Evolutionary conservation across 306 rosid species (phyloP), one percentile per base, ranked within the genome.

Genomic region (Morella rubra): DNA sequence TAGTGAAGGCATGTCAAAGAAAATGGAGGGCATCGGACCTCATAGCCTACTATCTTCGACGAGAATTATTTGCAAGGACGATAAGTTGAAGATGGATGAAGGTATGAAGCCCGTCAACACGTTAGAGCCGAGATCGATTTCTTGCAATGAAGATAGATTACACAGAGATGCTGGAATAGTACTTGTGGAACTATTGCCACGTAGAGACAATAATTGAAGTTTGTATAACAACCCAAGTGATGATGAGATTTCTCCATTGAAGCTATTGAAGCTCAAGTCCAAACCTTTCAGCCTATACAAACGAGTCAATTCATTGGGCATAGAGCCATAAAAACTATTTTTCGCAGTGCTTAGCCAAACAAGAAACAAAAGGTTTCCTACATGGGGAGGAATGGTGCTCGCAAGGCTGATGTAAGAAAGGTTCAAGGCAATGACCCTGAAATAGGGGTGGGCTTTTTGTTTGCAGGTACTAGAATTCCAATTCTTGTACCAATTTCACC

Each of bases 1-100:
- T 58, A 75, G 7, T 60, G 77, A 71, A 6, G 84, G 71, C 75
- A 70, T 54, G 61, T 75, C 76, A 73, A 74, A 80, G 12, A 80
- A 5, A 22, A 5, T 0, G 1, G 2, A 20, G 80, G 84, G n/a
- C 70, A 75, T 73, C 37, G 45, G 27, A 8, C 76, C 80, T 41
- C 44, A 16, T 37, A 80, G 42, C 5, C 5, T 44, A 4, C 8
- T 44, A 44, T 44, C 7, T 4, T 4, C 8, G 47, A 44, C 0
- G 8, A 5, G 1, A 44, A 44, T 44, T 44, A 1, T 9, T 44
- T 5, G 7, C 47, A 44, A 44, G 5, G 2, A 5, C 8, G 2
- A 44, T 4, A 44, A 5, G 5, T 44, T 49, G 15, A 52, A 6
- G 56, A 14, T 52, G 7, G n/a, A 16, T 0, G 19, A 52, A 3